Percentiles rank a stretch among this genome's conserved stretches.
phyloP scores from a whole-genome alignment of 2,329 filamentous ascomycete species.

The Cladosporium sp. region DNA sequence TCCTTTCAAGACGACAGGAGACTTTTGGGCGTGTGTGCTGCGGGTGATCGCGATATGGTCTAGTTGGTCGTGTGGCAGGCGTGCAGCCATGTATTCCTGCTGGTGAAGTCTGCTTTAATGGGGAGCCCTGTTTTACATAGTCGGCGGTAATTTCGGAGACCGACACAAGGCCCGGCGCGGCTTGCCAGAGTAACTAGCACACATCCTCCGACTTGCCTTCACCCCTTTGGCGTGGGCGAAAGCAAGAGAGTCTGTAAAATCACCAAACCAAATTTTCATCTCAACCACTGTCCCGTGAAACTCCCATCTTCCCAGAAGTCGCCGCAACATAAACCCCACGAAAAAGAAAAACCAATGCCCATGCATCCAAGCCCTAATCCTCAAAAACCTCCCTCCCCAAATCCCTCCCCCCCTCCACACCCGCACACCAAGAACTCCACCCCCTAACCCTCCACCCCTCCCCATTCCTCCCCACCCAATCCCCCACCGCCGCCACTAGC shows the following conservation, averaged over 20 bases:
- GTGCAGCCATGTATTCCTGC: no score
- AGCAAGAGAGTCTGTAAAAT: no score
- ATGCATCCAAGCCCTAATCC: constrained; percentile 28
- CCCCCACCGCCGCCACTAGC: constrained; percentile 61
- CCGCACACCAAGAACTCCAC: constrained; percentile 61
- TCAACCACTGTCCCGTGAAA: no score
- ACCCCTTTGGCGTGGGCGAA: no score
- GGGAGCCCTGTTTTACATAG: neutral
- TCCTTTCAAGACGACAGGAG: no score
- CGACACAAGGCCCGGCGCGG: neutral
- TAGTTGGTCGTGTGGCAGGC: no score
- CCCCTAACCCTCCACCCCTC: constrained; percentile 49
- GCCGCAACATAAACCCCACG: no score
- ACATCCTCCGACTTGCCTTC: neutral
- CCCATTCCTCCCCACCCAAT: constrained; percentile 52
- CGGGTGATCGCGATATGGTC: neutral
- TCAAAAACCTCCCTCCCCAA: constrained; percentile 48
- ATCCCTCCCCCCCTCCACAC: constrained; percentile 49
- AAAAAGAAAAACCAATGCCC: no score
- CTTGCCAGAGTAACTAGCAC: neutral
- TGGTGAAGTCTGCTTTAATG: no score
- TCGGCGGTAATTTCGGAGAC: neutral
- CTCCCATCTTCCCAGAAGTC: no score
- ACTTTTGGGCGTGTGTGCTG: no score
- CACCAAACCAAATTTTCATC: no score